Percentiles rank a stretch among this genome's conserved stretches.
phyloP scores from a whole-genome alignment of 2,329 filamentous ascomycete species.

The Fusarium sp. region DNA sequence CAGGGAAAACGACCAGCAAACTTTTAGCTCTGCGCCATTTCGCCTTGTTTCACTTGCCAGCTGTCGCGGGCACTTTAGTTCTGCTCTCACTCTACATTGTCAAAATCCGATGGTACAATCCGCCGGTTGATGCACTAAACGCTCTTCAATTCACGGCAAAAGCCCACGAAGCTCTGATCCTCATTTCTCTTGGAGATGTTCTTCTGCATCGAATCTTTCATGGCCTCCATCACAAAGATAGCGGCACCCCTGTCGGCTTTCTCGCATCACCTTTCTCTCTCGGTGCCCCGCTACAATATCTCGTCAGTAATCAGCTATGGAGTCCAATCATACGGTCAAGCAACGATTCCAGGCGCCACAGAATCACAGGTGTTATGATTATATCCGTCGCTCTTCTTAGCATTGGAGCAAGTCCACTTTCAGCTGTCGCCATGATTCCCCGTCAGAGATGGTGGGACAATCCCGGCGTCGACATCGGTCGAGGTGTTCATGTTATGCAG shows the following conservation, averaged over 20 bases:
- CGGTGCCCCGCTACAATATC: too few species aligned
- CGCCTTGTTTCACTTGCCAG: constrained; percentile 1
- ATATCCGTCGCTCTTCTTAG: too few species aligned
- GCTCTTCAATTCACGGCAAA: constrained; percentile 21
- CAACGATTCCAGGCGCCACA: too few species aligned
- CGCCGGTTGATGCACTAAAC: neutral
- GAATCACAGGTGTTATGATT: too few species aligned
- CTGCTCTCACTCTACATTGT: constrained; percentile 5
- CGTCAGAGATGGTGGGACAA: too few species aligned
- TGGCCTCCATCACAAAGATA: neutral
- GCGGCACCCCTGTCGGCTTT: constrained; percentile 8
- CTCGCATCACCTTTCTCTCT: too few species aligned
- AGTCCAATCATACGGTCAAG: too few species aligned
- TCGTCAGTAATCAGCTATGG: too few species aligned
- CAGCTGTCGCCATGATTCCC: too few species aligned
- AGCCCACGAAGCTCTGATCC: constrained; percentile 8
- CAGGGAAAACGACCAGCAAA: neutral
- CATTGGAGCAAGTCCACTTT: too few species aligned
- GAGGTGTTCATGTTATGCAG: too few species aligned
- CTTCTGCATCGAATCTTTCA: constrained; percentile 3
- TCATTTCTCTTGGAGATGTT: constrained; percentile 7
- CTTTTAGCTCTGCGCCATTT: neutral
- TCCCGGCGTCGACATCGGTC: too few species aligned
- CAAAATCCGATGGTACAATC: neutral
- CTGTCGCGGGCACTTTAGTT: neutral